Percentiles rank a stretch among this genome's conserved stretches.
Evolutionary conservation across 176 grass and related monocot genomes (phyloP).

Genomic region (Raddia guianensis): DNA sequence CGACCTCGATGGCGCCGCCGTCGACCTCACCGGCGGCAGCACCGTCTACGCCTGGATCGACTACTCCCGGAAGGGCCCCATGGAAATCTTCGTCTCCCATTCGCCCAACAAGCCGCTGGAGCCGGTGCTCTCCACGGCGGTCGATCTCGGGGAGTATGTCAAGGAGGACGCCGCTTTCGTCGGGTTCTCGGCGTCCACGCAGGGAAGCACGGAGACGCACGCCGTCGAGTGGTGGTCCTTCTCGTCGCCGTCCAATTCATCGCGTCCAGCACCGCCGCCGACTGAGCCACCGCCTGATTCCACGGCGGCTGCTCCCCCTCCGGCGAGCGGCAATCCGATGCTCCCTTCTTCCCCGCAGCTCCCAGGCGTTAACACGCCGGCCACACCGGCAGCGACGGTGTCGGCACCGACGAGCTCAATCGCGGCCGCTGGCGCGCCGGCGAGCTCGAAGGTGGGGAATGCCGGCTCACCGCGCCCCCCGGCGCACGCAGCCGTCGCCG

Average conservation of each 20-base stretch:
- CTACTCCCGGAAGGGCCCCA: slow-evolving; percentile 27
- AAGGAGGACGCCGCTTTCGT: slow-evolving; percentile 65
- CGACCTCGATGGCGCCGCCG: slow-evolving; percentile 48
- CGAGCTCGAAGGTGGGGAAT: neutral
- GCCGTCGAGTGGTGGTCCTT: slow-evolving; percentile 95
- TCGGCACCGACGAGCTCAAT: slow-evolving; percentile 40
- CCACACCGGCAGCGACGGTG: slow-evolving; percentile 2
- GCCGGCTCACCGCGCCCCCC: slow-evolving; percentile 28
- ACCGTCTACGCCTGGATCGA: slow-evolving; percentile 89
- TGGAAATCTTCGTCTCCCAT: slow-evolving; percentile 81
- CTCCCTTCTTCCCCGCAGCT: slow-evolving; percentile 31
- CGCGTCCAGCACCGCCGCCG: slow-evolving; percentile 15
- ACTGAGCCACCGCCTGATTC: neutral
- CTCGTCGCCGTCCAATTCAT: slow-evolving; percentile 37
- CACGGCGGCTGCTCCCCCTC: neutral
- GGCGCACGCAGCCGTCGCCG: slow-evolving; percentile 63
- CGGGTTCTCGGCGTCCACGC: slow-evolving; percentile 82
- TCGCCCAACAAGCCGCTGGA: slow-evolving; percentile 39
- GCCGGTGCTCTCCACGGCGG: slow-evolving; percentile 52
- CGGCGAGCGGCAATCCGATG: neutral
- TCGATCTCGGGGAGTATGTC: slow-evolving; percentile 52
- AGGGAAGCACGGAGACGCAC: slow-evolving; percentile 95
- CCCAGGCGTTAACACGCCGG: slow-evolving; percentile 8
- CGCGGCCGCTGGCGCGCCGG: slow-evolving; percentile 39
- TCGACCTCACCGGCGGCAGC: slow-evolving; percentile 67